Conservation (phyloP, 1,284 basidiomycete genomes). For the Malassezia furfur region DNA sequence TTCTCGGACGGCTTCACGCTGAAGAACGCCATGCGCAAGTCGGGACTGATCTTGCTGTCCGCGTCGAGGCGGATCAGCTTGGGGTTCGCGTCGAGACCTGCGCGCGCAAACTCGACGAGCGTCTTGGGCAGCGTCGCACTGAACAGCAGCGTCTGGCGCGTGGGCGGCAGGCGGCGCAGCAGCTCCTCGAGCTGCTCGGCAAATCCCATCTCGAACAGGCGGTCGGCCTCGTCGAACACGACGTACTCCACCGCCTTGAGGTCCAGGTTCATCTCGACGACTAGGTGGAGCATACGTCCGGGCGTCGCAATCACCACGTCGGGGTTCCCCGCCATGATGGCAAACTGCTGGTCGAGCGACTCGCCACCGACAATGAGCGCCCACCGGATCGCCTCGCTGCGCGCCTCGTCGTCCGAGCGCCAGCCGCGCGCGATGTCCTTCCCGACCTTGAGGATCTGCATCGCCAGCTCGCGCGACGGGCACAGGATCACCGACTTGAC, state of each 20-base stretch:
- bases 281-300: constrained; percentile 85
- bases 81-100: constrained; percentile 75
- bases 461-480: constrained; percentile 83
- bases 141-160: constrained; percentile 84
- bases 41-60: constrained; percentile 87
- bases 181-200: constrained; percentile 85
- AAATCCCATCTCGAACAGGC: constrained; percentile 96
- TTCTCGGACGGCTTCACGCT: constrained; percentile 86
- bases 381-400: constrained; percentile 66
- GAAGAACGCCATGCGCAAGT: constrained; percentile 89
- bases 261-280: constrained; percentile 94
- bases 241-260: constrained; percentile 78
- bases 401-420: constrained; percentile 54
- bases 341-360: constrained; percentile 88
- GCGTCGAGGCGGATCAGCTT: constrained; percentile 88
- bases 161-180: constrained; percentile 70
- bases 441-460: constrained; percentile 87
- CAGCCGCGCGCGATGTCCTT: constrained; percentile 75
- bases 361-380: constrained; percentile 92
- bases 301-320: constrained; percentile 68
- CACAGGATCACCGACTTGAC: constrained; percentile 79
- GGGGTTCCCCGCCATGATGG: constrained; percentile 85
- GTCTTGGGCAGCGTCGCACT: constrained; percentile 92
- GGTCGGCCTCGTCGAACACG: constrained; percentile 95
- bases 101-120: constrained; percentile 93